Evolutionary conservation across 1,284 basidiomycete species (phyloP), one percentile per base, ranked within the genome.

Genomic region (Leccinum fuscescens): DNA sequence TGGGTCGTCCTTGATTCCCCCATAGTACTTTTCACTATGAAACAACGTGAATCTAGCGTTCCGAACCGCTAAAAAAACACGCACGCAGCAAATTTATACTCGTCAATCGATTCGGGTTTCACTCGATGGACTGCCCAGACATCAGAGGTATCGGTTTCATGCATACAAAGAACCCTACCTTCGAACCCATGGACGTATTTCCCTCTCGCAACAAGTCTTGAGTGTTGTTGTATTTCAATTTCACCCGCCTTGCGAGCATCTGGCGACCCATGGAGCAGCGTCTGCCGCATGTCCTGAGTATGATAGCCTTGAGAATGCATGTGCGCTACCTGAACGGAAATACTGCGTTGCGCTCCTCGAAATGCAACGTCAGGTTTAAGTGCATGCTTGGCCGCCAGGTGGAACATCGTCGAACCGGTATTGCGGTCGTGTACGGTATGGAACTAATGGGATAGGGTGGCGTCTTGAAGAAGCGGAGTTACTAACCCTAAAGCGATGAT

Each of bases 131-230:
- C 92, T 94, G 66, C 4, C 17, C 33, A 50, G 55, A 50, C 44
- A 56, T 61, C 49, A 61, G 46, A 57, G 42, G 29, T 17, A 65
- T 39, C n/a, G 6, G n/a, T 42, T 24, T 44, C 9, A 42, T 39
- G 1, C 29, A 58, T 31, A 55, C 37, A 27, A 53, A 59, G 8
- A n/a, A 39, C n/a, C 62, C 75, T 87, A 93, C 94, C 85, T 76
- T 96, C 91, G 69, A 96, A 89, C 44, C 91, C 92, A 75, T 96
- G 94, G 31, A 91, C 80, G 69, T 92, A 92, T 79, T 95, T 94
- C 54, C 92, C 92, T 60, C 94, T 81, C 46, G 90, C 94, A 54
- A 96, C 89, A 4, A 93, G 76, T 69, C 84, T 84, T 7, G 92
- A 94, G 74, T 96, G 93, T 70, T 94, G 93, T 62, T 85, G 82